Evolutionary conservation across 331 rosid genomes (phyloP).

Genomic region (Cucumis variabilis): DNA sequence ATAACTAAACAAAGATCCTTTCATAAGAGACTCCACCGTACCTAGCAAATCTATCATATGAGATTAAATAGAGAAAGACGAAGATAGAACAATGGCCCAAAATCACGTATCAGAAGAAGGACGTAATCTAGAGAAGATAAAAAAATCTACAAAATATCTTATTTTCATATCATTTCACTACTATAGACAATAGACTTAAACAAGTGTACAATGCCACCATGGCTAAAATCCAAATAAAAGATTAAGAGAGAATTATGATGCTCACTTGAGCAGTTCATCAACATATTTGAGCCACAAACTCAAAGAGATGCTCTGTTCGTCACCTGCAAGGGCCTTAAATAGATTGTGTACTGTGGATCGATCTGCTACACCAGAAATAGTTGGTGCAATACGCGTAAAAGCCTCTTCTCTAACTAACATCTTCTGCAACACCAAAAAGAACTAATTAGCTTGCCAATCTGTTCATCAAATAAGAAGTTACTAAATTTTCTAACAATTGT

Average conservation of each 20-base stretch:
- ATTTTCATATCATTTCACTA: neutral
- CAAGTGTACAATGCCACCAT: slow-evolving; percentile 12
- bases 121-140: neutral
- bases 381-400: slow-evolving; percentile 91
- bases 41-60: too few species aligned
- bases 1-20: too few species aligned
- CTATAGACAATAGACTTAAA: neutral
- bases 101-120: too few species aligned
- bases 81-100: too few species aligned
- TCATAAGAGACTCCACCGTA: too few species aligned
- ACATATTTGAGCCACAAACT: slow-evolving; percentile 80
- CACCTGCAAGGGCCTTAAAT: slow-evolving; percentile 86
- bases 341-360: slow-evolving; percentile 76
- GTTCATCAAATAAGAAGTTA: neutral
- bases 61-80: too few species aligned
- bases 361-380: slow-evolving; percentile 84
- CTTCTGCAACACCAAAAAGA: slow-evolving; percentile 57
- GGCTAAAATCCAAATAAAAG: neutral
- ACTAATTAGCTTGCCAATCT: neutral
- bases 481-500: slow-evolving; percentile 1
- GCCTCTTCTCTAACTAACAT: slow-evolving; percentile 79
- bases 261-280: slow-evolving; percentile 84
- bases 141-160: neutral
- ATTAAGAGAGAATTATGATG: slow-evolving; percentile 28
- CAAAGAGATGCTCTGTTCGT: slow-evolving; percentile 77